Base-by-base conservation (phyloP, 1,284 basidiomycete genomes). In the Malassezia brasiliensis region DNA sequence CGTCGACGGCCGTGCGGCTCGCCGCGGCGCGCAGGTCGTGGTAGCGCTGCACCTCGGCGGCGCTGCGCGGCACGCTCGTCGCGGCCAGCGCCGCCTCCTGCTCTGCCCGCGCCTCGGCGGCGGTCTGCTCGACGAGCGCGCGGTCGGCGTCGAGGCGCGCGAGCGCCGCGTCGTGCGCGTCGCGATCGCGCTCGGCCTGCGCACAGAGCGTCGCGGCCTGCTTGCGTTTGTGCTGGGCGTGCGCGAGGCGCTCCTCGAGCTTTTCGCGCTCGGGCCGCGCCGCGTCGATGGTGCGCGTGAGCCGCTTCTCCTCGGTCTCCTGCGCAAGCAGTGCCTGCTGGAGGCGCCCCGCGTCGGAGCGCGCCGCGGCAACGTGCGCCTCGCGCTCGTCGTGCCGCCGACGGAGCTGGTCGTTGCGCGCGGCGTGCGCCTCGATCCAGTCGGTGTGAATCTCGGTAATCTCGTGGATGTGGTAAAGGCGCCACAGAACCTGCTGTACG, bases 21-120 rank as follows among this genome's bases (percentile, higher is more conserved):
- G 62, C 67, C 55, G 52, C 89, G 0, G 84, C 83, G 78, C 89
- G 59, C 25, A 71, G 64, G 37, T 60, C 57, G 36, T 86, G 85
- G 76, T 99, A 99, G 69, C 94, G 86, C 45, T 85, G 84, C 10
- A 96, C 77, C 66, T 85, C 88, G 52, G 86, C 85, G 67, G 88
- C 85, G 55, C 83, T 87, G 4, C 98, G 78, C 0, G 85, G 84
- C 40, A 88, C 78, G 44, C 88, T 90, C 44, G 83, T 78, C 2
- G 65, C 62, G 63, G 85, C 81, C 14, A 86, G 84, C 2, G 83
- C 81, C 63, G 80, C 82, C 53, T 86, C 79, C 67, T 88, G 86
- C 37, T 83, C 83, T 77, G 89, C 87, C 85, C 69, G 64, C 2
- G 68, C 67, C 15, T 56, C 47, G 28, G 63, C 67, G 3, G 66